Evolutionary conservation across 768 basidiomycete species (phyloP).

Genomic region (Albatrellus ellisii): DNA sequence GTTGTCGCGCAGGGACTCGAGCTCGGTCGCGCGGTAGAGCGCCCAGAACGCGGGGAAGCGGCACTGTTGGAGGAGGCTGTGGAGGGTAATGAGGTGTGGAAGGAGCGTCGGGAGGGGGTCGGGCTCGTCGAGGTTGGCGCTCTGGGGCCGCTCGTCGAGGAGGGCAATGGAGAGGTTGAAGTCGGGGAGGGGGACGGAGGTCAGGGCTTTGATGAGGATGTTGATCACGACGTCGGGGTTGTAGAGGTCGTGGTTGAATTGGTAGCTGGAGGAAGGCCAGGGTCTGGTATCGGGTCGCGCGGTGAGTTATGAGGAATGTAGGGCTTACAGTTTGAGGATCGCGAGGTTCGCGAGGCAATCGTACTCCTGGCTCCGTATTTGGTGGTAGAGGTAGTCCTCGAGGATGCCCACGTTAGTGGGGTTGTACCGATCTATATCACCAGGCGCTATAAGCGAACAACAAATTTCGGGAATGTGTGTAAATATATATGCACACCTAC

Average conservation of each 20-base stretch:
- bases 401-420: slow-evolving; percentile 87
- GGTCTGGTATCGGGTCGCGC: no score
- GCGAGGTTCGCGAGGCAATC: slow-evolving; percentile 93
- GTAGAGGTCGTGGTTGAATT: slow-evolving; percentile 89
- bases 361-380: slow-evolving; percentile 83
- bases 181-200: slow-evolving; percentile 77
- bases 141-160: slow-evolving; percentile 59
- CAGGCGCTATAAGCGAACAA: neutral
- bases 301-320: slow-evolving; percentile 4
- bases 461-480: neutral
- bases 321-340: slow-evolving; percentile 74
- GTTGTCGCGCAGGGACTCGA: slow-evolving; percentile 68
- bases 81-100: slow-evolving; percentile 52
- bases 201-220: slow-evolving; percentile 86
- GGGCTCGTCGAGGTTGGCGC: slow-evolving; percentile 53
- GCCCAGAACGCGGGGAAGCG: slow-evolving; percentile 84
- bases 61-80: slow-evolving; percentile 66
- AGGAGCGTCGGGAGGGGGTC: slow-evolving; percentile 68
- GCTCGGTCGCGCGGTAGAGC: slow-evolving; percentile 53
- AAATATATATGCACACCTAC: slow-evolving; percentile 44
- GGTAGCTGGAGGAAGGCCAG: slow-evolving; percentile 47
- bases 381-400: slow-evolving; percentile 94
- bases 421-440: slow-evolving; percentile 79
- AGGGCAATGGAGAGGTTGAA: slow-evolving; percentile 92
- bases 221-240: slow-evolving; percentile 90